These are phyloP conservation scores for Cercospora sojina DNA, from an alignment of 2,329 filamentous ascomycete genomes.

Conservation along the genomic window DNA sequence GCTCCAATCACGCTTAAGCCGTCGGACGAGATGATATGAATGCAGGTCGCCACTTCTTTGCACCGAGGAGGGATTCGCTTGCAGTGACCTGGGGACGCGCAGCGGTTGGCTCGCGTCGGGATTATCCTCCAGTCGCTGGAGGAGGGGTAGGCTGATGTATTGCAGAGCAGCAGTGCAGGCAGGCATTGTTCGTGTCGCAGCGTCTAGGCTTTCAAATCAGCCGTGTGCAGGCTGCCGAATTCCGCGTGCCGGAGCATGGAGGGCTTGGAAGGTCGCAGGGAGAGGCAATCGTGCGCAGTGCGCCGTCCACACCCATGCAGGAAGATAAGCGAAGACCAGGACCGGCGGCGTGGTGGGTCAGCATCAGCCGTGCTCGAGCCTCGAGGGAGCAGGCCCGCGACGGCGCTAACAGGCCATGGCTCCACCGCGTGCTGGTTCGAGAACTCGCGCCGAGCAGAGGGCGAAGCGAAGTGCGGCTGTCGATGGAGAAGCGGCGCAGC, in stretches of 20 bases:
- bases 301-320: background rate
- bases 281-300: background rate
- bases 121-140: background rate
- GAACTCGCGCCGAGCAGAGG: constrained; percentile 11
- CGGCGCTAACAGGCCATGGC: background rate
- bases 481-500: background rate
- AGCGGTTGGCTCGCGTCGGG: background rate
- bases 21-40: background rate
- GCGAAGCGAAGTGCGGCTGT: constrained; percentile 8
- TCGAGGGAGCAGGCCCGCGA: background rate
- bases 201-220: constrained; percentile 2
- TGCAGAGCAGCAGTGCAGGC: background rate
- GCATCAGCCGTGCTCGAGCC: background rate
- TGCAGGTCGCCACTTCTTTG: background rate
- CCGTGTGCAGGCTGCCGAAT: constrained; percentile 10
- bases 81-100: background rate
- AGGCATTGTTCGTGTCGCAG: background rate
- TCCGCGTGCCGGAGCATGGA: constrained; percentile 4
- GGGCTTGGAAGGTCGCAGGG: constrained; percentile 1
- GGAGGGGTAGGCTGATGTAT: background rate
- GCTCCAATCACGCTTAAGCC: background rate
- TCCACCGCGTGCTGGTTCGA: constrained; percentile 8
- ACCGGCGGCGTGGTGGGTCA: background rate
- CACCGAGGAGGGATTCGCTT: background rate
- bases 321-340: constrained; percentile 14